These are phyloP conservation scores for Kipferlia bialata DNA, from an alignment of 78 protist genomes.

Conservation along the genomic window DNA sequence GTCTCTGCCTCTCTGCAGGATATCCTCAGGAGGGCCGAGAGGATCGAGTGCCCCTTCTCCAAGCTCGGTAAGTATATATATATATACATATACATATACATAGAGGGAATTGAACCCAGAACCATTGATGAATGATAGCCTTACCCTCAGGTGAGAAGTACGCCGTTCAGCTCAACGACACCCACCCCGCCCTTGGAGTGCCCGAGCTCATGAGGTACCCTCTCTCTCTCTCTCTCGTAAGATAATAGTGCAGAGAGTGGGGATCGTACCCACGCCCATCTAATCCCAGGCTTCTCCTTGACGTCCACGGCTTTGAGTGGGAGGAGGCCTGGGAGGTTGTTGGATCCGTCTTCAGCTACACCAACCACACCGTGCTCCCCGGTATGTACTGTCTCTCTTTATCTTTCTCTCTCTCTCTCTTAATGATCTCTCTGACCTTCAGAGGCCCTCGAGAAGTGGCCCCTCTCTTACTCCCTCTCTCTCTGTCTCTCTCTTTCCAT, in stretches of 20 bases:
- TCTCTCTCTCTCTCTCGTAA: no score
- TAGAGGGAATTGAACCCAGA: no score
- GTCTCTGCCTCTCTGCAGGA: constrained; percentile 68
- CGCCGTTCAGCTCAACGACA: constrained; percentile 85
- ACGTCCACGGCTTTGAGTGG: constrained; percentile 32
- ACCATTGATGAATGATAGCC: no score
- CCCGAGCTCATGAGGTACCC: constrained; percentile 26
- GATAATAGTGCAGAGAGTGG: no score
- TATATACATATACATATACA: no score
- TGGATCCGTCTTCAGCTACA: constrained; percentile 49
- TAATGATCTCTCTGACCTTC: no score
- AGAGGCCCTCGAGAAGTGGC: constrained; percentile 90
- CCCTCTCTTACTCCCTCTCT: no score
- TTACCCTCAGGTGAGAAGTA: constrained; percentile 37
- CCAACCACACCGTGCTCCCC: constrained; percentile 90
- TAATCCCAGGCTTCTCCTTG: neutral
- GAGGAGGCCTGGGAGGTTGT: constrained; percentile 70
- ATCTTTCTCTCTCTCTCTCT: no score
- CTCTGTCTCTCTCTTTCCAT: no score
- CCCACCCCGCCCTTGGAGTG: constrained; percentile 83
- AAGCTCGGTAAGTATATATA: no score
- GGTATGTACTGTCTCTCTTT: no score
- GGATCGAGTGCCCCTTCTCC: constrained; percentile 3
- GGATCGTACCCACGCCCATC: no score
- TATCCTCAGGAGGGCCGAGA: neutral